A percentile compares a stretch with the other conserved stretches of the same genome.
Evolutionary conservation across 2,329 filamentous ascomycete genomes (phyloP).

Genomic region (Chaetomiaceae sp.): DNA sequence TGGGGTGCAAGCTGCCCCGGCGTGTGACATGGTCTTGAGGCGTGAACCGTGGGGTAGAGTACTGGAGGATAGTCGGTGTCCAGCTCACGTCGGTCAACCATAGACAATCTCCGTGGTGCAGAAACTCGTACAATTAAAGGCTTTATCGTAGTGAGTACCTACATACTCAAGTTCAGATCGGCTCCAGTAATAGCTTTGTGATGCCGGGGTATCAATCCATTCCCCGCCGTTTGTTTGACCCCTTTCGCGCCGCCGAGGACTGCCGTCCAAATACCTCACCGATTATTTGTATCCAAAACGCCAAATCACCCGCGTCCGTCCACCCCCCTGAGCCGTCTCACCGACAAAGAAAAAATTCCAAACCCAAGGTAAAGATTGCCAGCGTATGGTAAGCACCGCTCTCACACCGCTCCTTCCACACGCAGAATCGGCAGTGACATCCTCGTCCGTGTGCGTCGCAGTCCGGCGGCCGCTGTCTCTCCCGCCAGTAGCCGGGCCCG

Average conservation of each 20-base stretch:
- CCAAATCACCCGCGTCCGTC: neutral
- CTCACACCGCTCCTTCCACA: neutral
- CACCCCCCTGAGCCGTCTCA: neutral
- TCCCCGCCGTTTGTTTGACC: neutral
- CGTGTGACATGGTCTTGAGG: neutral
- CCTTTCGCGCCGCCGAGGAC: neutral
- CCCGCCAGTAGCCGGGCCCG: constrained; percentile 20
- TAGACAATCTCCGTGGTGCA: no score
- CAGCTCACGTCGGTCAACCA: no score
- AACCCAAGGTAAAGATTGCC: neutral
- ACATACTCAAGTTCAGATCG: neutral
- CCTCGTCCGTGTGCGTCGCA: neutral
- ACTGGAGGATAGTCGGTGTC: no score
- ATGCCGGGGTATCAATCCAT: constrained; percentile 7
- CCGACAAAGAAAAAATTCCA: neutral
- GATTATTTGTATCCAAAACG: neutral
- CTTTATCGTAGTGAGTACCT: neutral
- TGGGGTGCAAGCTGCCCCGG: neutral
- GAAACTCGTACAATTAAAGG: no score
- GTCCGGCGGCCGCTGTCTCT: neutral
- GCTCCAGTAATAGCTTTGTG: neutral
- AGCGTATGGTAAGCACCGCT: neutral
- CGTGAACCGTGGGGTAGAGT: no score
- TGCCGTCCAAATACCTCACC: neutral
- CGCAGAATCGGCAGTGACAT: neutral